Percentiles rank a stretch among this genome's conserved stretches.
Evolutionary conservation across 2,329 filamentous ascomycete species (phyloP).

Genomic region (Aureobasidium leucospermi): DNA sequence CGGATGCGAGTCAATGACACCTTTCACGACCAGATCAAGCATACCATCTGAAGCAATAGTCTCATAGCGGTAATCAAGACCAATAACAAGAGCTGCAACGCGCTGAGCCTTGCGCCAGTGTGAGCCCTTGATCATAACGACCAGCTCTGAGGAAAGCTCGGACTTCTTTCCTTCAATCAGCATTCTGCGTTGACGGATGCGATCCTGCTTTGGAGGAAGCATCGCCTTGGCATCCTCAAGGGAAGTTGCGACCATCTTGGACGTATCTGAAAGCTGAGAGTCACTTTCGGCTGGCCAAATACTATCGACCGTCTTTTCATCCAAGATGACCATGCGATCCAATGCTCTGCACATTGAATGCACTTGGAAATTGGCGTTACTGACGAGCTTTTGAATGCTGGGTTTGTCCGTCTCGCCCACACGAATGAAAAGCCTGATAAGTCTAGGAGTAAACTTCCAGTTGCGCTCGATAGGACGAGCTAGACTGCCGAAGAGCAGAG

Average conservation of each 20-base stretch:
- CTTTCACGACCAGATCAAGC: conserved; percentile 72
- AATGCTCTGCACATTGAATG: conserved; percentile 87
- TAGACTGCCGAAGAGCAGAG: conserved; percentile 79
- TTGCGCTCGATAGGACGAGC: conserved; percentile 82
- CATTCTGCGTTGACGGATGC: conserved; percentile 66
- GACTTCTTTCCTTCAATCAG: conserved; percentile 80
- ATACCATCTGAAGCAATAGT: conserved; percentile 74
- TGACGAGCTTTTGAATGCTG: conserved; percentile 84
- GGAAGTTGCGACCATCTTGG: conserved; percentile 26
- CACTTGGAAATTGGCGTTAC: conserved; percentile 72
- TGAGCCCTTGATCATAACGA: conserved; percentile 65
- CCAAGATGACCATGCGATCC: conserved; percentile 76
- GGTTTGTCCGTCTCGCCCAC: conserved; percentile 87
- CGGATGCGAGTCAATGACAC: conserved; percentile 85
- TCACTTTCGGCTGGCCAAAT: conserved; percentile 53
- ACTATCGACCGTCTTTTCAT: conserved; percentile 60
- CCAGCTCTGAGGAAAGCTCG: conserved; percentile 71
- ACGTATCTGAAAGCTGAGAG: conserved; percentile 13
- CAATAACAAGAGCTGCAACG: conserved; percentile 83
- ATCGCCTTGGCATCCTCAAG: conserved; percentile 51
- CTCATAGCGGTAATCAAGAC: conserved; percentile 86
- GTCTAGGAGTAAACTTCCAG: conserved; percentile 88
- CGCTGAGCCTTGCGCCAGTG: conserved; percentile 96
- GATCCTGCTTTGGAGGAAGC: conserved; percentile 61
- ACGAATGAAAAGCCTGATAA: conserved; percentile 83